Base-by-base conservation (phyloP, 208 protist genomes). In the Acanthamoeba lenticulata region DNA sequence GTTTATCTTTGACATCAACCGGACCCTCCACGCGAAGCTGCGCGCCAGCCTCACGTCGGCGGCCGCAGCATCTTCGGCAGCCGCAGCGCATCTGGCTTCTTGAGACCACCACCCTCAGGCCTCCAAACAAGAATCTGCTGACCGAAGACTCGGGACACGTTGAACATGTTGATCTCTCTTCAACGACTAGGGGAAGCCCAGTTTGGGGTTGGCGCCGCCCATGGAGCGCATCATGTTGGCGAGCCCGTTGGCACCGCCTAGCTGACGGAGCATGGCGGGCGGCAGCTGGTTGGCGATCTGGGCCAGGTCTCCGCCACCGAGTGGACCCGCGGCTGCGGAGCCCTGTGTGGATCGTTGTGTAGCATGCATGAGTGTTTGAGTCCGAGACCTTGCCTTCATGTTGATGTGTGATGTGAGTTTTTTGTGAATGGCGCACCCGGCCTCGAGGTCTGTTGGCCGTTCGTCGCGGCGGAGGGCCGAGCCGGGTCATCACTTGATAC, bases 221-320 rank as follows among this genome's bases (percentile, higher is more conserved):
- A 62, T 29, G 21, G 55, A 62, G 15, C 24, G 15, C 55, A 62
- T 62, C 55, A 62, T 29, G 21, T 32, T 7, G 6, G 89, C 79
- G 2, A 89, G 81, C 27, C 81, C 81, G 32, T 81, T 65, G 45
- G 29, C 24, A 21, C 88, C 77, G 94, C 93, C 96, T 96, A 98
- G 97, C 79, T 98, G 95, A 74, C 97, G 88, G 57, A 98, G 69
- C 55, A 97, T 88, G 36, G 77, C 44, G 13, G 94, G 96, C 55
- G 95, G 94, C 21, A 97, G 94, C 93, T 96, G 93, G 38, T 94
- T 95, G 7, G 90, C 67, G 15, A 96, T 21, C 40, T 95, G 32
- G 5, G 5, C 27, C n/a, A 95, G 27, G 62, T 94, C 90, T 40
- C 29, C n/a, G n/a, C n/a, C n/a, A n/a, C n/a, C n/a, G n/a, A n/a